Base-by-base conservation (phyloP, 2,329 filamentous ascomycete genomes). In the Capronia epimyces region DNA sequence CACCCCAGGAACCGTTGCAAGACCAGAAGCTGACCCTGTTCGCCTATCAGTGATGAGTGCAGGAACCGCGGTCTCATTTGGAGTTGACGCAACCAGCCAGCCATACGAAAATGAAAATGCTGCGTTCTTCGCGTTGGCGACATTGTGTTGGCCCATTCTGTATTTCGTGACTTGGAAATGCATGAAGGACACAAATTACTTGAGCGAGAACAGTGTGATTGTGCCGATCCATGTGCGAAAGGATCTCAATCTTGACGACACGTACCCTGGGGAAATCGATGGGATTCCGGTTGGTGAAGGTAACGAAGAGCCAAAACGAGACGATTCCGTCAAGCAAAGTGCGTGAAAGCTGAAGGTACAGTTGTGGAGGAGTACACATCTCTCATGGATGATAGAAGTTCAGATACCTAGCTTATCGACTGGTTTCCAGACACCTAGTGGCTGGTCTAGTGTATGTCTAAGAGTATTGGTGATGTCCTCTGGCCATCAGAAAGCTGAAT, bases 181-280 rank as follows among this genome's bases (percentile, higher is more conserved):
- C 6, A 12, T 20, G 16, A 34, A 22, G 2, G 43, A 12, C 21
- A 46, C 43, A 2, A 46, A 46, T 29, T 46, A 46, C 25, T 10
- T 25, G 12, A 6, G 3, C 43, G 43, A 46, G 43, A 29, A 46
- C 1, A 20, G 13, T 10, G 43, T 46, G 10, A 25, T 46, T 20
- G 43, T 46, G 13, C 43, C 43, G 18, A 4, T 46, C 27, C 43
- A 46, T 13, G 43, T 46, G 16, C 43, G 43, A 10, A 46, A 46
- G 18, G 43, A 46, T 3, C 9, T 46, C 3, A n/a, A 25, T 13
- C 10, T 46, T 37, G 43, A 46, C 4, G 32, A 21, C 18, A 39
- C n/a, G n/a, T n/a, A n/a, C n/a, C n/a, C n/a, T n/a, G n/a, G n/a
- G n/a, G n/a, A n/a, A n/a, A n/a, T n/a, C n/a, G n/a, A 43, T n/a